These are phyloP conservation scores for Terfezia claveryi DNA, from an alignment of 495 filamentous ascomycete genomes.

Conservation along the genomic window DNA sequence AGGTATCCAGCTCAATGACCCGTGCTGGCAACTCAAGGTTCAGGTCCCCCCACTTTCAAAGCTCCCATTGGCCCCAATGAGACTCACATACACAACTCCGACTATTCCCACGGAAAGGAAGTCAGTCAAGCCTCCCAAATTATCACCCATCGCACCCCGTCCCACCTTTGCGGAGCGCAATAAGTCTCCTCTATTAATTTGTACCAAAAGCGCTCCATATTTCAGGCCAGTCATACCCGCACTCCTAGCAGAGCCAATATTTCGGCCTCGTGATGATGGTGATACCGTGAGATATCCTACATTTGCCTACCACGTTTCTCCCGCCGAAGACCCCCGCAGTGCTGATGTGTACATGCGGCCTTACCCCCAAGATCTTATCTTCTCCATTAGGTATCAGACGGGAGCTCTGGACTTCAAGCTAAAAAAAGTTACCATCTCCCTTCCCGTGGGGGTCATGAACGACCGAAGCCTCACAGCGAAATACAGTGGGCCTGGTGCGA, in stretches of 20 bases:
- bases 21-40: constrained; percentile 6
- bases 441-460: background rate
- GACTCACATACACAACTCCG: background rate
- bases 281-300: background rate
- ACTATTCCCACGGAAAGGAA: background rate
- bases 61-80: background rate
- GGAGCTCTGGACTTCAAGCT: background rate
- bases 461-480: background rate
- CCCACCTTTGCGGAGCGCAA: background rate
- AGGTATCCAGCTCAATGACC: constrained; percentile 13
- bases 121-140: too few relatives aligned
- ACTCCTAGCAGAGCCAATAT: background rate
- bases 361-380: constrained; percentile 4
- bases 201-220: background rate
- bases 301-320: background rate
- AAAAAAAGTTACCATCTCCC: background rate
- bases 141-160: background rate
- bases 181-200: too few relatives aligned
- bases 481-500: constrained; percentile 8
- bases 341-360: background rate
- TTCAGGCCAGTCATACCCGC: background rate
- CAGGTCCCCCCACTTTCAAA: background rate
- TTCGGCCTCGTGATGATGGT: background rate
- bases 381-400: background rate
- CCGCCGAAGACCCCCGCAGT: background rate